Base-by-base conservation (phyloP, 1,139 yeast species). In the Blastobotrys buckinghamii region DNA sequence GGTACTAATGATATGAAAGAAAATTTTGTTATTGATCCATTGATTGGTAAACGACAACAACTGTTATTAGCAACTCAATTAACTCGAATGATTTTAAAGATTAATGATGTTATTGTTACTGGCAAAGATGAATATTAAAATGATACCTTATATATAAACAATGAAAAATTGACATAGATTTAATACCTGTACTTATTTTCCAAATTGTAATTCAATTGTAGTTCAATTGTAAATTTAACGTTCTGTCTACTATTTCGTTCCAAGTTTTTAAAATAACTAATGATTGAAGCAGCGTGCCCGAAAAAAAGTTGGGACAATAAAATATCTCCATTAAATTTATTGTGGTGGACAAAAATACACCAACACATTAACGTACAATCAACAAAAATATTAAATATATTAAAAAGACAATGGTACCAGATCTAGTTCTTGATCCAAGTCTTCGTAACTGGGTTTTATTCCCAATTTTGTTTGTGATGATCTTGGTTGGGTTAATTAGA, bases 1-100 rank as follows among this genome's bases (percentile, higher is more conserved):
- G 95, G 95, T 46, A 80, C 87, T 50, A 67, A 68, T 51, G 72
- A 94, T 67, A 92, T 94, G 98, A 85, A 83, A 66, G 90, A 89
- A 60, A 75, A 86, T 62, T 94, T 92, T 68, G 96, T 94, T 48
- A 88, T 94, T 60, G 99, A 94, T 69, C 97, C 98, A 50, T 80
- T 88, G 67, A 89, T 92, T 61, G 97, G 98, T 61, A 92, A 92
- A 76, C 88, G 88, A 67, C 97, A 94, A 69, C 99, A 94, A 70
- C 78, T 92, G 57, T 73, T 88, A 65, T 77, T 94, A 67, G 98
- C 98, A 44, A 92, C 98, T 6, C 98, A 92, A 72, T 77, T 92
- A 66, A 89, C 97, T 51, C 79, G 98, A 73, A 94, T 92, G 98
- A 89, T 94, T 55, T 77, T 92, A 66, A 92, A 92, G 76, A 94